Conservation (phyloP, 2,329 filamentous ascomycete genomes). For the Eutypa lata region DNA sequence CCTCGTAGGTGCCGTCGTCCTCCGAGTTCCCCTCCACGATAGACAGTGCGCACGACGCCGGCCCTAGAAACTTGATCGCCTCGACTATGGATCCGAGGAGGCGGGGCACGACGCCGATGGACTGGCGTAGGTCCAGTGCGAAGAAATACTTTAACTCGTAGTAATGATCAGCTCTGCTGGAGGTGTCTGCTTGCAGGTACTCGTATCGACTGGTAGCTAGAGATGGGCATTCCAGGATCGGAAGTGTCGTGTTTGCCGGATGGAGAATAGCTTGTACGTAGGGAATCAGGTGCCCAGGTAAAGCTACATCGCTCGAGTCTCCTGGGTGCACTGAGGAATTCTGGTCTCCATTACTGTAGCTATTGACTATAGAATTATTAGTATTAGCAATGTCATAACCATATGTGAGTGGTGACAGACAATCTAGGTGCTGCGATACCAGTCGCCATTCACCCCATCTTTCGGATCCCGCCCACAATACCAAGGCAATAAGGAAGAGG, state of each 20-base stretch:
- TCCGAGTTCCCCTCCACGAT: too few species aligned
- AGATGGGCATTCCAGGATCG: slow-evolving; percentile 20
- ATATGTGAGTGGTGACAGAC: background rate
- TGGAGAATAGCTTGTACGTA: slow-evolving; percentile 29
- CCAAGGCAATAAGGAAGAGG: slow-evolving; percentile 2
- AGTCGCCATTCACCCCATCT: background rate
- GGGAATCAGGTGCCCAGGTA: slow-evolving; percentile 1
- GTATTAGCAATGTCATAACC: background rate
- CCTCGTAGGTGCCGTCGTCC: too few species aligned
- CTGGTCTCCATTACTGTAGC: background rate
- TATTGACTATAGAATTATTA: background rate
- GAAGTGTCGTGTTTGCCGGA: too few species aligned
- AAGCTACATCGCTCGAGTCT: slow-evolving; percentile 1
- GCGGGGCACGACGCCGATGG: slow-evolving; percentile 42
- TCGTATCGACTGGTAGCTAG: slow-evolving; percentile 16
- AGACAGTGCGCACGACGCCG: too few species aligned
- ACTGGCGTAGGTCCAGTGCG: slow-evolving; percentile 49
- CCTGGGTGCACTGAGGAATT: too few species aligned
- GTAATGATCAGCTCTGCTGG: background rate
- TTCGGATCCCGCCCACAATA: slow-evolving; percentile 1
- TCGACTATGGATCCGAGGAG: slow-evolving; percentile 51
- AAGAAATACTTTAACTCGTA: slow-evolving; percentile 42
- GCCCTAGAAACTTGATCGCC: too few species aligned
- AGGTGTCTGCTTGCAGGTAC: slow-evolving; percentile 9
- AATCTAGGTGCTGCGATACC: background rate